Evolutionary conservation across 768 basidiomycete species (phyloP), one percentile per base, ranked within the genome.

Genomic region (Paxillus rubicundulus): DNA sequence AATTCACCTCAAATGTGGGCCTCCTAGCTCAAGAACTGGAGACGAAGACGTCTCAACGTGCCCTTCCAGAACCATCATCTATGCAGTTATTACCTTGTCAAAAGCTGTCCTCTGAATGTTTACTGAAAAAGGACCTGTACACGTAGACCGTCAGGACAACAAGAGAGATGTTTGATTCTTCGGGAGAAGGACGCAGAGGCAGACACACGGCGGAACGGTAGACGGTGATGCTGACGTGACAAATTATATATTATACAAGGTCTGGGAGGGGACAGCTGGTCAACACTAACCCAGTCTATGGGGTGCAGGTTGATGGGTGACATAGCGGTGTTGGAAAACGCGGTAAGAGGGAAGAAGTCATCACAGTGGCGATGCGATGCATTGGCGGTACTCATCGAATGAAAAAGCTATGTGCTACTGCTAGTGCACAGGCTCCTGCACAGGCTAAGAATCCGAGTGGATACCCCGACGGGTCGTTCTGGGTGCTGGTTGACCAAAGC

Each of bases 401-500:
- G 64, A 86, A 74, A 68, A 85, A 85, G 64, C 85, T 89, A 54
- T 86, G 83, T n/a, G 80, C 63, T 17, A 92, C 77, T 4, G 85
- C 81, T 13, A 85, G 49, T 21, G 72, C 78, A 60, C 86, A 88
- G 17, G 80, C 80, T 9, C 49, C 78, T 14, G 85, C 75, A 63
- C 86, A 87, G 1, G 77, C 75, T 40, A 89, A 64, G 65, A 92
- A 92, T 24, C 89, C 89, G 28, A 89, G 70, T 9, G 86, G 81
- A 67, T 86, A 90, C 6, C 89, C 89, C 2, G 76, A 74, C 1
- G 89, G 87, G 49, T 81, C 73, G 55, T 86, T 78, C 58, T 80
- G 76, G 14, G 88, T 82, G 60, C 88, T 87, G 27, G 74, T 69
- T 0, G 88, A 80, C 88, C 91, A 92, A 18, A 92, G 72, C 85